Evolutionary conservation across 2,329 filamentous ascomycete genomes (phyloP).

Genomic region (Uncinocarpus reesii): DNA sequence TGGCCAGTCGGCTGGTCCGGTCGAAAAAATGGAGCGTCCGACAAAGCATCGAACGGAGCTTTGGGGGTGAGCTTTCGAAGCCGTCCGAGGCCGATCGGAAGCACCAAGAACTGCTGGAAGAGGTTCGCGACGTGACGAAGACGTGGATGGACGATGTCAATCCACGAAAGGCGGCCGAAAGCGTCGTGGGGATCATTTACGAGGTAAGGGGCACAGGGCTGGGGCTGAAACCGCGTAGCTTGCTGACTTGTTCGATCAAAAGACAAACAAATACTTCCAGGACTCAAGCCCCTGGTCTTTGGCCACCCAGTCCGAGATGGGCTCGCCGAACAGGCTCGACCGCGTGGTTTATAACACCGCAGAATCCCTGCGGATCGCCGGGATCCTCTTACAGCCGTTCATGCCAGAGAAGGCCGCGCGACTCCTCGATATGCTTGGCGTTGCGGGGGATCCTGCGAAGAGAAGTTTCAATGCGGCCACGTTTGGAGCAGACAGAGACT

Average conservation of each 20-base stretch:
- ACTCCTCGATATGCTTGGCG: constrained; percentile 68
- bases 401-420: constrained; percentile 68
- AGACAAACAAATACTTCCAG: constrained; percentile 60
- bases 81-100: constrained; percentile 24
- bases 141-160: constrained; percentile 54
- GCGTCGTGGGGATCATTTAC: constrained; percentile 43
- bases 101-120: constrained; percentile 35
- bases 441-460: constrained; percentile 43
- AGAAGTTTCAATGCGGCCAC: constrained; percentile 54
- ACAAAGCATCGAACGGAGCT: constrained; percentile 43
- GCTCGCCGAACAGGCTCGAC: constrained; percentile 39
- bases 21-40: constrained; percentile 59
- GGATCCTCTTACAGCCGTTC: constrained; percentile 80
- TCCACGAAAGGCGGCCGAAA: constrained; percentile 54
- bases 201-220: constrained; percentile 7
- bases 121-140: constrained; percentile 36
- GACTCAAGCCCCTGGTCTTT: constrained; percentile 56
- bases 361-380: constrained; percentile 67
- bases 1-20: constrained; percentile 60
- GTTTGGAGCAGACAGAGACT: constrained; percentile 56
- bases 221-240: background rate
- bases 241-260: constrained; percentile 5
- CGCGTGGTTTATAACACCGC: constrained; percentile 58
- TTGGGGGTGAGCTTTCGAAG: constrained; percentile 23
- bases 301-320: constrained; percentile 16